Evolutionary conservation across 202 grass and related monocot species (phyloP).

Genomic region (Zoysia matrella): DNA sequence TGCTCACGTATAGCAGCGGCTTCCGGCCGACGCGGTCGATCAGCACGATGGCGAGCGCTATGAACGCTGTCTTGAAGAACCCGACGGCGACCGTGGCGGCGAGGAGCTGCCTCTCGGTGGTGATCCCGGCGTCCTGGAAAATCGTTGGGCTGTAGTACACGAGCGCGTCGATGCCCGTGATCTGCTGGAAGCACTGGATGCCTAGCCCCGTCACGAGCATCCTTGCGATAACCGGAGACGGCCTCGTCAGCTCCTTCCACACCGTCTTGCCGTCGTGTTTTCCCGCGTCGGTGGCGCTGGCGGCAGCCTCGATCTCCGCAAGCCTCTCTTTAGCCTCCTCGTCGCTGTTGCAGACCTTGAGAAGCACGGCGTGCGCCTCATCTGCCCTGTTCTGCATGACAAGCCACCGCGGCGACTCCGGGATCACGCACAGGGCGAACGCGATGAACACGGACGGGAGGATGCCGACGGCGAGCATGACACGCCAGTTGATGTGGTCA

Average conservation of each 20-base stretch:
- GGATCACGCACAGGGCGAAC: constrained; percentile 75
- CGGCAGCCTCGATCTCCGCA: constrained; percentile 69
- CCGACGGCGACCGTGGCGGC: constrained; percentile 78
- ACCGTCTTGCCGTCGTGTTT: constrained; percentile 31
- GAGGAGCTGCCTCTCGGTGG: constrained; percentile 72
- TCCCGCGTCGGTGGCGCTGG: neutral
- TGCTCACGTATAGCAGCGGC: constrained; percentile 72
- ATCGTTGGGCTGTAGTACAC: constrained; percentile 92
- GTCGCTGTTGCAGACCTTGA: constrained; percentile 61
- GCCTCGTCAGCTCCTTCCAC: constrained; percentile 62
- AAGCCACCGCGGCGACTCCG: constrained; percentile 80
- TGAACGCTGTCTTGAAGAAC: constrained; percentile 66
- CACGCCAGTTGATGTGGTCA: constrained; percentile 74
- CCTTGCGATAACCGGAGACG: constrained; percentile 53
- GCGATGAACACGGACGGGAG: constrained; percentile 73
- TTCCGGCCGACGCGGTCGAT: constrained; percentile 73
- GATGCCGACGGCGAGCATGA: constrained; percentile 92
- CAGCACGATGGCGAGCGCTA: constrained; percentile 69
- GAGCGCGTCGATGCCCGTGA: constrained; percentile 75
- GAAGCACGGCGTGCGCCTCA: constrained; percentile 64
- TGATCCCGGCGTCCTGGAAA: constrained; percentile 65
- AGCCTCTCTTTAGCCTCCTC: constrained; percentile 59
- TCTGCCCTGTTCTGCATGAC: constrained; percentile 60
- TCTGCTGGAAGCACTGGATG: constrained; percentile 78
- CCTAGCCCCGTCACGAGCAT: constrained; percentile 72